phyloP scores from a whole-genome alignment of 2,329 filamentous ascomycete genomes.

The Microascus cirrosus region DNA sequence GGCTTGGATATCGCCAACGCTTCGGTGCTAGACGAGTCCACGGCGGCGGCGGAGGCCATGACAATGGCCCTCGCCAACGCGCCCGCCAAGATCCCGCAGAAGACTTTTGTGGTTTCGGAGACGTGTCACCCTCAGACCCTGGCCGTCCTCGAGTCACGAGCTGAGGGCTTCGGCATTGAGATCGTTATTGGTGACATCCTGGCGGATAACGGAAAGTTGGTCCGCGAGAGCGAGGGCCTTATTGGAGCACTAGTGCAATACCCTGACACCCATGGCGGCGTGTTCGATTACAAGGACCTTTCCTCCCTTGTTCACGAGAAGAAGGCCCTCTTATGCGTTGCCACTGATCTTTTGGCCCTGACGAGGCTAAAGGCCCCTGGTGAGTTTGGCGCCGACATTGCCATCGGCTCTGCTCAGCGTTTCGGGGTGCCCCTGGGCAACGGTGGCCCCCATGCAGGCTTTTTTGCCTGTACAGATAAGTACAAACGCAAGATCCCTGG shows the following conservation, averaged over 20 bases:
- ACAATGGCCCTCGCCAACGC: conserved; percentile 77
- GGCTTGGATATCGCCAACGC: conserved; percentile 83
- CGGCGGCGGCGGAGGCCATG: conserved; percentile 92
- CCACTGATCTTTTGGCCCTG: conserved; percentile 79
- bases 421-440: conserved; percentile 88
- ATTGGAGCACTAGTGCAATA: conserved; percentile 93
- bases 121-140: conserved; percentile 78
- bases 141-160: conserved; percentile 71
- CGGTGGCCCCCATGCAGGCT: conserved; percentile 91
- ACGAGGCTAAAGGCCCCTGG: conserved; percentile 82
- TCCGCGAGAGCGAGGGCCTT: conserved; percentile 67
- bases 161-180: conserved; percentile 82
- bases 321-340: conserved; percentile 72
- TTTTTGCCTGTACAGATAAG: conserved; percentile 85
- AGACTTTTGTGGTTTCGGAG: conserved; percentile 76
- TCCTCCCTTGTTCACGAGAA: conserved; percentile 66
- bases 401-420: conserved; percentile 84
- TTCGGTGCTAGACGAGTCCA: conserved; percentile 81
- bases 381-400: conserved; percentile 91
- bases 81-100: conserved; percentile 62
- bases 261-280: conserved; percentile 75
- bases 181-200: conserved; percentile 64
- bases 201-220: conserved; percentile 44
- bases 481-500: conserved; percentile 93
- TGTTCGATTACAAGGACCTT: conserved; percentile 66